Conservation (phyloP, 352 stramenopile genomes). For the Pythium plurisporium region DNA sequence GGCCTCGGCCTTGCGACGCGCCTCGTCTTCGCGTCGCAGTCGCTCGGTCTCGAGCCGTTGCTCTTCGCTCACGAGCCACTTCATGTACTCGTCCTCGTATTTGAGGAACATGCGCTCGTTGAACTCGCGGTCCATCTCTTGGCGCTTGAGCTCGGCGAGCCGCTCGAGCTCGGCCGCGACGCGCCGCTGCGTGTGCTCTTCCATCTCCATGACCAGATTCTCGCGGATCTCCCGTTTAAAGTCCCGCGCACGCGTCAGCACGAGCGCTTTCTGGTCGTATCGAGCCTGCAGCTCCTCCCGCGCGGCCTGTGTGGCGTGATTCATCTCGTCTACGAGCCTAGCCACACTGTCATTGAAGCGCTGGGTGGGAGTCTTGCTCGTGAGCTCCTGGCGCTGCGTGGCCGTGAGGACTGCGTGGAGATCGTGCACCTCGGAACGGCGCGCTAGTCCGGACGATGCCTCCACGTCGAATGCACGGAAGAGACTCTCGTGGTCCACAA, state of each 20-base stretch:
- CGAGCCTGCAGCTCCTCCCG: constrained; percentile 19
- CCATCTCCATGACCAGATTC: constrained; percentile 54
- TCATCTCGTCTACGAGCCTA: constrained; percentile 7
- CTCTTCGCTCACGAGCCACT: constrained; percentile 50
- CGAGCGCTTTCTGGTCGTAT: constrained; percentile 10
- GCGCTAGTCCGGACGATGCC: constrained; percentile 28
- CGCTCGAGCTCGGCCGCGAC: constrained; percentile 44
- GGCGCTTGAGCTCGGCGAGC: constrained; percentile 27
- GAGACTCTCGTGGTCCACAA: constrained; percentile 44
- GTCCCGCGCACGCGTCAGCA: constrained; percentile 35
- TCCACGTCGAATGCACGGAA: constrained; percentile 50
- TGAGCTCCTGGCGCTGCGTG: constrained; percentile 1
- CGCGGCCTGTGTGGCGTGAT: constrained; percentile 1
- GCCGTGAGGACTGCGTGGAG: constrained; percentile 11
- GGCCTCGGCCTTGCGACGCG: constrained; percentile 34
- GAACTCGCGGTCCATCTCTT: constrained; percentile 42
- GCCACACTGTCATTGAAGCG: constrained; percentile 32
- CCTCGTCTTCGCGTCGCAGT: constrained; percentile 32
- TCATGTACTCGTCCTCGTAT: constrained; percentile 67
- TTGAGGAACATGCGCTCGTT: constrained; percentile 57
- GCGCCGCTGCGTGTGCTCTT: constrained; percentile 50
- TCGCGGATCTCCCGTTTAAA: constrained; percentile 61
- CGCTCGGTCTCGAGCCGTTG: constrained; percentile 40
- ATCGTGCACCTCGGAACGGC: constrained; percentile 41
- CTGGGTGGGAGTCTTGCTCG: constrained; percentile 24